Base-by-base conservation (phyloP, 106 monocot species). In the Cymbidium sinense region DNA sequence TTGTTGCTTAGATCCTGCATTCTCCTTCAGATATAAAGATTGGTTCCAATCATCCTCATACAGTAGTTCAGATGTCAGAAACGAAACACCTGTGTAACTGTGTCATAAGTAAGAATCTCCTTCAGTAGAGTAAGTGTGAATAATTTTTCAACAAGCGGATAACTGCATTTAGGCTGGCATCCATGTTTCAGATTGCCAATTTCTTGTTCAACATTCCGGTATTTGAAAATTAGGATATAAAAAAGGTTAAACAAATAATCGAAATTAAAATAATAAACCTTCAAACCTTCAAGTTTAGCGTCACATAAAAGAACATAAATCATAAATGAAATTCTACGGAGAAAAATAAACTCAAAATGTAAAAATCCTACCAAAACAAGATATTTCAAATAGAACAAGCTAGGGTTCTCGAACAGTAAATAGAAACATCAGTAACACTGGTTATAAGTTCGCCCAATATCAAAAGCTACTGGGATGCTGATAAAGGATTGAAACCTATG, bases 1-100 rank as follows among this genome's bases (percentile, higher is more conserved):
- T 70, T 70, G 30, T 15, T 34, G 70, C 70, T 64, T 64, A 64
- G 0, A 11, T 70, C 70, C 30, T 70, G 70, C 70, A 70, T 70
- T 34, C 0, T 52, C 70, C n/a, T 33, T 34, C 34, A 30, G 11
- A 33, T 4, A 34, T 70, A 30, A 70, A 28, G 23, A n/a, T 3
- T 64, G 64, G 7, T 27, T 28, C 27, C 28, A 9, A 64, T 28
- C 64, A 64, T 64, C 7, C 64, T 27, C 25, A 64, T 18, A 20
- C 34, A 70, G 17, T 34, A 70, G 31, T 70, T 70, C 70, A 64
- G 20, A 18, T 20, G 1, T 70, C 31, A 9, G n/a, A 34, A 70
- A 10, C 33, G 34, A 70, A 70, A 3, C 1, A 52, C 52, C 52
- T 52, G 52, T 52, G 52, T 15, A n/a, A n/a, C n/a, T n/a, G n/a